phyloP scores from a whole-genome alignment of 371 early-diverging fungal genomes.

The Syncephalis fuscata region DNA sequence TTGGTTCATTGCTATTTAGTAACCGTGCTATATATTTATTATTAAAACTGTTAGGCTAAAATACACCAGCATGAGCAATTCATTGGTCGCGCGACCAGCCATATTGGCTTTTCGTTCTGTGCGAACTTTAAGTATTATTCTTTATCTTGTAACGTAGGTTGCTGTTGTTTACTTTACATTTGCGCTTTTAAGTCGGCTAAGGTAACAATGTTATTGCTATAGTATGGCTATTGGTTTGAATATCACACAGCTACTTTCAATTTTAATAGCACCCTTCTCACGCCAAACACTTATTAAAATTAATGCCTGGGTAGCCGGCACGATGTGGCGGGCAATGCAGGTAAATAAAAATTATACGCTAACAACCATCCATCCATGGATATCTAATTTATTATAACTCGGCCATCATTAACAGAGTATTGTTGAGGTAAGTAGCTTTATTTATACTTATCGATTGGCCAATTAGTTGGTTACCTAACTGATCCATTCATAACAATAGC shows the following conservation, averaged over 20 bases:
- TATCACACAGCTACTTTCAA: constrained; percentile 31
- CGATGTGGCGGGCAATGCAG: constrained; percentile 51
- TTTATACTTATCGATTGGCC: not conserved
- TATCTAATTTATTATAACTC: not conserved
- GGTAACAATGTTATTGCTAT: too few relatives aligned
- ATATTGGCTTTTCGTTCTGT: too few relatives aligned
- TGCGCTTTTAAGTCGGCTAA: too few relatives aligned
- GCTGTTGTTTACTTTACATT: too few relatives aligned
- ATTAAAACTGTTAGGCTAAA: too few relatives aligned
- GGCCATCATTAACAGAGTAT: constrained; percentile 12
- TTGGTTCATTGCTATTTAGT: too few relatives aligned
- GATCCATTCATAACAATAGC: constrained; percentile 9
- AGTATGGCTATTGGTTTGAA: constrained; percentile 13
- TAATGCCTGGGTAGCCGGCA: constrained; percentile 34
- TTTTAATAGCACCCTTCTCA: constrained; percentile 32
- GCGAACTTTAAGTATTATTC: too few relatives aligned
- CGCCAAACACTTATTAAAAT: constrained; percentile 27
- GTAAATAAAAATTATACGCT: constrained; percentile 9
- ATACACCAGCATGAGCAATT: too few relatives aligned
- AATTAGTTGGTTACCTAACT: not conserved
- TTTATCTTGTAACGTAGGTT: too few relatives aligned
- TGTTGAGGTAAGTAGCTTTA: constrained; percentile 18
- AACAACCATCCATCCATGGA: not conserved
- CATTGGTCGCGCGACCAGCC: too few relatives aligned
- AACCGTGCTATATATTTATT: too few relatives aligned